Evolutionary conservation across 768 basidiomycete genomes (phyloP), one percentile per base, ranked within the genome.

Genomic region (Daedaleopsis sinensis): DNA sequence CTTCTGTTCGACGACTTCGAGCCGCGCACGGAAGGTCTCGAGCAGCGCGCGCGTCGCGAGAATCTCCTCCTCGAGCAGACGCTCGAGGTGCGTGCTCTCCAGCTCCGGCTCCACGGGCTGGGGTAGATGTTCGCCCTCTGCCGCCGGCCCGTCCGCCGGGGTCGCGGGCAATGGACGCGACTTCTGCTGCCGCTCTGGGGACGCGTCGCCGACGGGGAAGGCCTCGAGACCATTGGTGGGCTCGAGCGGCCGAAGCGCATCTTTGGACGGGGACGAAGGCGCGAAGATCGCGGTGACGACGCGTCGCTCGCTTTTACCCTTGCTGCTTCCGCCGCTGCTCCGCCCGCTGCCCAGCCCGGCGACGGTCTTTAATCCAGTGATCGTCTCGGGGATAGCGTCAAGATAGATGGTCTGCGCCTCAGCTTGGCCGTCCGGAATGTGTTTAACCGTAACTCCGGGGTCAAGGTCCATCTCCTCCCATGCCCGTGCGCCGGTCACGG

Each of bases 401-500:
- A 54, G 48, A 44, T 8, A 52, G 52, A 32, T 32, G 3, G 46
- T 12, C 47, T 38, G 37, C 60, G 56, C 27, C 55, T 67, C 53
- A 58, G 49, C 16, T 63, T 42, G 39, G 13, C 65, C 23, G 3
- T 21, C 19, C 13, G 64, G 61, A 35, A 73, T 37, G 35, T 68
- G 71, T 62, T 75, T 77, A 32, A 76, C 70, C n/a, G 77, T 78
- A 11, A 65, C 66, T 1, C 74, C 73, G 13, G 66, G 63, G 5
- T 56, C 66, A 21, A 67, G n/a, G 57, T 75, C 71, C 47, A 72
- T 63, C 32, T 73, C 73, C 64, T 77, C 76, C 76, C 76, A 77
- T 3, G 76, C 76, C 9, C 72, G 65, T 12, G 73, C 76, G 38
- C 76, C 77, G 7, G 59, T 60, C 50, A 37, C 59, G 5, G 58